Percentiles rank a stretch among this genome's conserved stretches.
Evolutionary conservation across 176 grass and related monocot genomes (phyloP).

Genomic region (Avena eriantha): DNA sequence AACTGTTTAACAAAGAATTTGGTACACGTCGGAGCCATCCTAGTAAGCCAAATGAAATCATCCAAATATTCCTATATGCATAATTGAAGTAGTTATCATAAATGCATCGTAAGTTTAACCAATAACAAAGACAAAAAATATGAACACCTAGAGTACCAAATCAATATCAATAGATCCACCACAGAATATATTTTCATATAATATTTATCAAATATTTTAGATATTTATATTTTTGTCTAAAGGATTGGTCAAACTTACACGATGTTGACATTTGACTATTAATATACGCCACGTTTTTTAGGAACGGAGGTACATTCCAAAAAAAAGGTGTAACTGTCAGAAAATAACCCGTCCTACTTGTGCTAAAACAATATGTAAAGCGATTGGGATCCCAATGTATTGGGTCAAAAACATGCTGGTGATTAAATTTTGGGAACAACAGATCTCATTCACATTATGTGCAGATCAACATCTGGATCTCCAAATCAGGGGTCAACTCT

Average conservation of each 20-base stretch:
- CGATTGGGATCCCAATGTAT: not conserved
- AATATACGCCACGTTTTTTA: no score
- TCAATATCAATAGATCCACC: no score
- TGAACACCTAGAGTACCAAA: no score
- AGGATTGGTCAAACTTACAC: no score
- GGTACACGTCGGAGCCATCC: not conserved
- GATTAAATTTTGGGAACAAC: not conserved
- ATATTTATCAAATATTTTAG: no score
- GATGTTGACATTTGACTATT: no score
- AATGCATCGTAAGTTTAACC: no score
- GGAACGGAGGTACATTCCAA: no score
- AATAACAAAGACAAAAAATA: no score
- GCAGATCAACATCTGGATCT: slow-evolving; percentile 6
- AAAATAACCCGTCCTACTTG: not conserved
- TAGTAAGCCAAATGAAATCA: not conserved
- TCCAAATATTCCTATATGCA: not conserved
- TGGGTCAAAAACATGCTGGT: slow-evolving; percentile 17
- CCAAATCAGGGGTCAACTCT: slow-evolving; percentile 23
- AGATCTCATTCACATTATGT: not conserved
- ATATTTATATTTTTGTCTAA: no score
- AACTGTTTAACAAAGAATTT: not conserved
- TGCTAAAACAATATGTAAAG: not conserved
- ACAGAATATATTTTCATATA: no score
- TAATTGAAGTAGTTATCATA: not conserved
- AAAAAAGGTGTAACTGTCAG: not conserved